A percentile compares a stretch with the other conserved stretches of the same genome.
Evolutionary conservation across 768 basidiomycete genomes (phyloP).

Genomic region (Clathrus columnatus): DNA sequence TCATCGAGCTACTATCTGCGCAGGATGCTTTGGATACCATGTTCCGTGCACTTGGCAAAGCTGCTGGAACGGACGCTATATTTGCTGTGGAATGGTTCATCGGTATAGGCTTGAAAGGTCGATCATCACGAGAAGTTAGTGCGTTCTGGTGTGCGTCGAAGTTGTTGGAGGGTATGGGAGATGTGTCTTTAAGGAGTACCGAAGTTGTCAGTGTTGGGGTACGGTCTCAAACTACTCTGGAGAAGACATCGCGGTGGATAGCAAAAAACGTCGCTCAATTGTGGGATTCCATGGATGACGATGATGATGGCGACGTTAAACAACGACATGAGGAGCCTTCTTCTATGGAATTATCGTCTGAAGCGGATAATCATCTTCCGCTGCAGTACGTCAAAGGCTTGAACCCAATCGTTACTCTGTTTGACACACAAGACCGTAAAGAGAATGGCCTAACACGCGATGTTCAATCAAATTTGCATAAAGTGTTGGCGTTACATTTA

Average conservation of each 20-base stretch:
- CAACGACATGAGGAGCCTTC: constrained; percentile 14
- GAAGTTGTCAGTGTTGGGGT: constrained; percentile 12
- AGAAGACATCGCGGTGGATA: constrained; percentile 56
- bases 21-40: constrained; percentile 53
- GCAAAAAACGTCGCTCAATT: constrained; percentile 57
- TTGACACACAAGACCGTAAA: constrained; percentile 33
- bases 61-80: constrained; percentile 58
- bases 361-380: constrained; percentile 29
- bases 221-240: constrained; percentile 35
- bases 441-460: constrained; percentile 17
- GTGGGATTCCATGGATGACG: constrained; percentile 48
- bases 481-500: constrained; percentile 60
- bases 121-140: constrained; percentile 41
- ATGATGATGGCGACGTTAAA: constrained; percentile 18
- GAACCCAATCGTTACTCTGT: constrained; percentile 42
- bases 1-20: constrained; percentile 43
- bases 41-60: constrained; percentile 64
- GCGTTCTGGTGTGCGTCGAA: constrained; percentile 82
- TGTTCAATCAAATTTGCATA: constrained; percentile 59
- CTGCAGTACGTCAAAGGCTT: constrained; percentile 65
- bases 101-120: constrained; percentile 39
- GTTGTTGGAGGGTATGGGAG: constrained; percentile 63
- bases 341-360: constrained; percentile 11
- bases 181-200: constrained; percentile 31
- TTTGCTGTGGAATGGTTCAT: constrained; percentile 82